Evolutionary conservation across 106 monocot genomes (phyloP).

Genomic region (Platanthera guangdongensis): DNA sequence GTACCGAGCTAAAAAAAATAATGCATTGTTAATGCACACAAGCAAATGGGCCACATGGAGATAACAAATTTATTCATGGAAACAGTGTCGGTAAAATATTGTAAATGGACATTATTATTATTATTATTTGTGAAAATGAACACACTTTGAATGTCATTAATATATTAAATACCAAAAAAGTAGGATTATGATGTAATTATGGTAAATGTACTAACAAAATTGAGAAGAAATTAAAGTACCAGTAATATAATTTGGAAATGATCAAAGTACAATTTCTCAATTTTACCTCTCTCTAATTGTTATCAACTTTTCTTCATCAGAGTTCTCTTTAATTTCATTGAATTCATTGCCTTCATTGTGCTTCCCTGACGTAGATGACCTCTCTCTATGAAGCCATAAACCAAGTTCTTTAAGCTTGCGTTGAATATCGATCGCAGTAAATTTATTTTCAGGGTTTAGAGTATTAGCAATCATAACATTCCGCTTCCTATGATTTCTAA

Average conservation of each 20-base stretch:
- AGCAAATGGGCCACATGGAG: not conserved
- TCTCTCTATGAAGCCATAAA: constrained; percentile 23
- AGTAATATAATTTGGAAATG: not conserved
- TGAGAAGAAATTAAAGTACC: not conserved
- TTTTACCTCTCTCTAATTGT: constrained; percentile 26
- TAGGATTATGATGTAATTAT: not conserved
- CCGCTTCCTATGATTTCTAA: constrained; percentile 48
- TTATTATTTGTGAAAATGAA: not conserved
- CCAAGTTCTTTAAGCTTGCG: constrained; percentile 65
- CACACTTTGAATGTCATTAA: not conserved
- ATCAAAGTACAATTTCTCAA: not conserved
- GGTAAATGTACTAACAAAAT: not conserved
- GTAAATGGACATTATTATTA: not conserved
- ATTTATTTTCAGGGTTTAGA: constrained; percentile 26
- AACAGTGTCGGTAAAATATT: not conserved
- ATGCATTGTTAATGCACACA: no score
- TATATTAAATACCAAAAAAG: not conserved
- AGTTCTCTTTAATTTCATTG: constrained; percentile 10
- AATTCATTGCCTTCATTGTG: constrained; percentile 2
- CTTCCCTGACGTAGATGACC: constrained; percentile 8
- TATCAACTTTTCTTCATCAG: constrained; percentile 37
- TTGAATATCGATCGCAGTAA: constrained; percentile 46
- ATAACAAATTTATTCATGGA: not conserved
- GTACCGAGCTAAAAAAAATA: no score
- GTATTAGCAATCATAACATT: constrained; percentile 62